These are phyloP conservation scores for Lactarius tabidus DNA, from an alignment of 768 basidiomycete genomes.

Conservation along the genomic window DNA sequence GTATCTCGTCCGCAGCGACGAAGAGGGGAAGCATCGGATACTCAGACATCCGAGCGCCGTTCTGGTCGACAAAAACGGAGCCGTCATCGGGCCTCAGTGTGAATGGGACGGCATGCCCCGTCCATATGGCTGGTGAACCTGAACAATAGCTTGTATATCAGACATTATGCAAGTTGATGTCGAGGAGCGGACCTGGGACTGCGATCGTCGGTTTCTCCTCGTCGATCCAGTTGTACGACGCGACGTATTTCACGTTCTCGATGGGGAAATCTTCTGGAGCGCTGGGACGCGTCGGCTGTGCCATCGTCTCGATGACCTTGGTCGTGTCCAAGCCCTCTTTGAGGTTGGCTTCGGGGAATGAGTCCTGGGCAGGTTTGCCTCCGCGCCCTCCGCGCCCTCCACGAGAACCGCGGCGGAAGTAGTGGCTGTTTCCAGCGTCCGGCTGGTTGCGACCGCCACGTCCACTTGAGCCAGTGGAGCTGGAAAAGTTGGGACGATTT, in stretches of 20 bases:
- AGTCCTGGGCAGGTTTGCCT: not conserved
- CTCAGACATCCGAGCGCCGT: slow-evolving; percentile 43
- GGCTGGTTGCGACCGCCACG: not conserved
- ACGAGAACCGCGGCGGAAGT: slow-evolving; percentile 1
- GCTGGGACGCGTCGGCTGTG: not conserved
- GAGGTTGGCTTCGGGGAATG: slow-evolving; percentile 2
- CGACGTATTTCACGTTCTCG: slow-evolving; percentile 28
- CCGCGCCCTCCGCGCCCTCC: not conserved
- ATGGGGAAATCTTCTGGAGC: slow-evolving; percentile 5
- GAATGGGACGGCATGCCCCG: slow-evolving; percentile 44
- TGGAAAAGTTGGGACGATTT: not conserved
- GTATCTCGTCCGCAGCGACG: slow-evolving; percentile 47
- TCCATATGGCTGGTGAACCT: slow-evolving; percentile 64
- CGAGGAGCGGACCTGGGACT: slow-evolving; percentile 30
- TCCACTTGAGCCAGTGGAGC: not conserved
- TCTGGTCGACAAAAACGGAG: slow-evolving; percentile 51
- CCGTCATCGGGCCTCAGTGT: slow-evolving; percentile 54
- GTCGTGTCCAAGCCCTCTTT: slow-evolving; percentile 15
- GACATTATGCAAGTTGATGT: not conserved
- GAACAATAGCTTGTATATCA: not conserved
- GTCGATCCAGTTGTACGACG: slow-evolving; percentile 34
- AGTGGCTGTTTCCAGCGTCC: slow-evolving; percentile 3
- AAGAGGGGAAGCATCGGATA: slow-evolving; percentile 53
- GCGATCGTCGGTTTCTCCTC: slow-evolving; percentile 29
- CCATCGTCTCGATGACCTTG: slow-evolving; percentile 12